Evolutionary conservation across 352 stramenopile genomes (phyloP), one percentile per base, ranked within the genome.

Genomic region (Phytopythium ostracodes): DNA sequence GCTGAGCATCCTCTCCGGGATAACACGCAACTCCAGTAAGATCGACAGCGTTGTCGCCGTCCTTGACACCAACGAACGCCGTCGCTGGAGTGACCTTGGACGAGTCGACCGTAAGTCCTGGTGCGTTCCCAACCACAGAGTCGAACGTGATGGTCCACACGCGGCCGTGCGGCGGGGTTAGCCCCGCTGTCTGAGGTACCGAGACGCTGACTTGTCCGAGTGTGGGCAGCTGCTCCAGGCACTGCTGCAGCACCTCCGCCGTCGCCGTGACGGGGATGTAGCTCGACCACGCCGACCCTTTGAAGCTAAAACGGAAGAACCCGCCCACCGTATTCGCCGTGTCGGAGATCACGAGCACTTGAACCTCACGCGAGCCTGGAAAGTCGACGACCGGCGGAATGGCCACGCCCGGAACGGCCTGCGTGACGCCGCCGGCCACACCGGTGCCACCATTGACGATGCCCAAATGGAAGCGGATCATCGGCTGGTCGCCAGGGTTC

Each of bases 61-160:
- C 88, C 38, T 91, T 90, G 51, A 89, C 53, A 5, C 65, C 77
- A 2, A 87, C 66, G 29, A 89, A 87, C 6, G 74, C 74, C 7
- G 44, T 64, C 0, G 62, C 44, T 0, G 76, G 84, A 25, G 67
- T 78, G 57, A 92, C 70, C 59, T 90, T 88, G 10, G 82, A 78
- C 2, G 77, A 64, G 50, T 93, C 85, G 9, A 88, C 68, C 25
- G 68, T 68, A 4, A 92, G 49, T 0, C 69, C 63, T 3, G 84
- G 71, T 5, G 79, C 27, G 33, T 92, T 90, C 0, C 80, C 84
- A 10, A 91, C 76, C 20, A 79, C 75, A 22, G 84, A 86, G 31
- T 88, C 62, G 49, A 95, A 96, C 2, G 88, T 93, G 65, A 96
- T 91, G 11, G 71, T 79, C 84, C 87, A 96, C 29, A 84, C 60